These are phyloP conservation scores for Colletotrichum graminicola DNA, from an alignment of 2,329 filamentous ascomycete species.

Conservation along the genomic window DNA sequence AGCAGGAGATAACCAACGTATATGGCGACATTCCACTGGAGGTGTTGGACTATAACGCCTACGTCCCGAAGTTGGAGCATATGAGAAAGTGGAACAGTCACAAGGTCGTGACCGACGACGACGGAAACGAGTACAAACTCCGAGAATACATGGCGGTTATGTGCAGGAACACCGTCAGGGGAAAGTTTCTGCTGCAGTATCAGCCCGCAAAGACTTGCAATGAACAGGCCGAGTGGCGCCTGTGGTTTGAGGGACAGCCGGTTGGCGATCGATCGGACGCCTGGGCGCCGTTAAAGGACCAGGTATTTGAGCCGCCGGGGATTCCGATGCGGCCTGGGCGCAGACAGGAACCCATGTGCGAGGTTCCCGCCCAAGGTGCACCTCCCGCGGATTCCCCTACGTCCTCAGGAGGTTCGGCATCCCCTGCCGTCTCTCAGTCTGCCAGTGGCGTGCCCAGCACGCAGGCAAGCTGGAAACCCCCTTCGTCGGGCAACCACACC, in stretches of 20 bases:
- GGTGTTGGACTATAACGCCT: background rate
- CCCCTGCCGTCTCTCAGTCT: background rate
- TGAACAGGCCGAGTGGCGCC: background rate
- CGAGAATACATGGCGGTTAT: background rate
- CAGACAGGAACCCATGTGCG: background rate
- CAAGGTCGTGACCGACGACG: background rate
- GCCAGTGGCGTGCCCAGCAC: background rate
- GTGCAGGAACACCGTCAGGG: background rate
- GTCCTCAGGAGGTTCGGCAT: background rate
- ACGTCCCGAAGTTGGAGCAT: background rate
- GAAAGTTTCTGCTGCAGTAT: background rate
- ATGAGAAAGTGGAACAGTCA: background rate
- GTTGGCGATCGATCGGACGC: background rate
- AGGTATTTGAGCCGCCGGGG: background rate
- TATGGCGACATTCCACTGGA: background rate
- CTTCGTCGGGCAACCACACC: background rate
- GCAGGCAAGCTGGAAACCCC: background rate
- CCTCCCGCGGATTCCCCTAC: background rate
- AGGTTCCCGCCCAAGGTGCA: background rate
- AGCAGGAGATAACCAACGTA: background rate
- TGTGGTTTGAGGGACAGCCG: background rate
- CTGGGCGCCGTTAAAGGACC: background rate
- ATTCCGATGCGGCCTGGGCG: background rate
- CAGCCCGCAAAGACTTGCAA: background rate
- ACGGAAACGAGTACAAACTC: background rate